These are phyloP conservation scores for Sugiyamaella castrensis DNA, from an alignment of 1,139 yeast species.

Conservation along the genomic window DNA sequence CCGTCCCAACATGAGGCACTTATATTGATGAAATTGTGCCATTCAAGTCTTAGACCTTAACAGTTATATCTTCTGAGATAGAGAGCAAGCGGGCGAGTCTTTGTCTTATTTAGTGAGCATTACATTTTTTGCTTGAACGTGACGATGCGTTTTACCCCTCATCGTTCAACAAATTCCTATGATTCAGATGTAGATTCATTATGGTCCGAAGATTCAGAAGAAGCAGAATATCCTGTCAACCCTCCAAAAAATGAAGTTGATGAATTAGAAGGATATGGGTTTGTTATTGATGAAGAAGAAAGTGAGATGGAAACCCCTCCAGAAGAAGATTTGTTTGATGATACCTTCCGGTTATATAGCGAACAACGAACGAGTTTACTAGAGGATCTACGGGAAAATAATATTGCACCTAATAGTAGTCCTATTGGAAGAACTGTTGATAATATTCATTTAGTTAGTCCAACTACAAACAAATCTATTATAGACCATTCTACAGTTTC, in stretches of 20 bases:
- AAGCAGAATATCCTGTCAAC: conserved; percentile 25
- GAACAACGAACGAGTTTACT: conserved; percentile 2
- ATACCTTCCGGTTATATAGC: conserved; percentile 1
- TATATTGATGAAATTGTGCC: too few relatives aligned
- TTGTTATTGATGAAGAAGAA: background rate
- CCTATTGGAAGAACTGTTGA: too few relatives aligned
- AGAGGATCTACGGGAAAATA: background rate
- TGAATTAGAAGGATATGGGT: background rate
- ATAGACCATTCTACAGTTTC: background rate
- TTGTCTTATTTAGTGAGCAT: too few relatives aligned
- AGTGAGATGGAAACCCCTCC: background rate
- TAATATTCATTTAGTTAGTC: background rate
- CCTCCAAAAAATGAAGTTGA: conserved; percentile 8
- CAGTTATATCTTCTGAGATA: too few relatives aligned
- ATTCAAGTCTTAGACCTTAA: too few relatives aligned
- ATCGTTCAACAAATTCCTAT: conserved; percentile 13
- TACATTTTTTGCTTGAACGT: too few relatives aligned
- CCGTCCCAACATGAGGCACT: too few relatives aligned
- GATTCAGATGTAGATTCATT: conserved; percentile 17
- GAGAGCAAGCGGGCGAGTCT: too few relatives aligned
- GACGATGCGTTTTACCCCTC: conserved; percentile 15
- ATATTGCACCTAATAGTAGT: background rate
- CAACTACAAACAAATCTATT: background rate
- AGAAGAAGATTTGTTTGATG: conserved; percentile 4
- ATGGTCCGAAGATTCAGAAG: conserved; percentile 23